Evolutionary conservation across 2,329 filamentous ascomycete species (phyloP).

Genomic region (Septoria linicola): DNA sequence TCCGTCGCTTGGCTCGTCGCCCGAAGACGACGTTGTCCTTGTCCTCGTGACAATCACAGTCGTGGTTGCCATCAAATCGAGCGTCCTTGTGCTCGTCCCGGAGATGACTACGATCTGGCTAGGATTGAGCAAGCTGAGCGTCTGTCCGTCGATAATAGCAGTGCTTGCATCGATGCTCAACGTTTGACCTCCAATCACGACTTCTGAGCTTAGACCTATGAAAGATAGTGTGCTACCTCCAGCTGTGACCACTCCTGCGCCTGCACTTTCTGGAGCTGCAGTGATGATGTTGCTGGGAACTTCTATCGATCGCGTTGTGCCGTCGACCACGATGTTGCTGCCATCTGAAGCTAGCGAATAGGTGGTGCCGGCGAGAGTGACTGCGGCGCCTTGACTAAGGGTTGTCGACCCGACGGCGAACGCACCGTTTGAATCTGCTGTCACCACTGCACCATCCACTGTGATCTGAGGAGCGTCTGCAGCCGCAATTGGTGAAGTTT

Average conservation of each 20-base stretch:
- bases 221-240: slow-evolving; percentile 1
- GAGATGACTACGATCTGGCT: slow-evolving; percentile 5
- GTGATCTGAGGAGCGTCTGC: neutral
- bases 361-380: slow-evolving; percentile 3
- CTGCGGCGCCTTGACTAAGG: neutral
- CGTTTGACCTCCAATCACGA: slow-evolving; percentile 1
- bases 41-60: slow-evolving; percentile 3
- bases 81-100: neutral
- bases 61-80: neutral
- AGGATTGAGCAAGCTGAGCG: slow-evolving; percentile 5
- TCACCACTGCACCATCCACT: neutral
- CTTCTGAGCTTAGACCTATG: slow-evolving; percentile 1
- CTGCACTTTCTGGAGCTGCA: slow-evolving; percentile 1
- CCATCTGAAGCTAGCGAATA: neutral
- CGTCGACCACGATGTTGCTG: neutral
- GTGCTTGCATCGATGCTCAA: neutral
- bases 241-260: slow-evolving; percentile 1
- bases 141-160: slow-evolving; percentile 4
- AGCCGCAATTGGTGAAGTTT: neutral
- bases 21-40: neutral
- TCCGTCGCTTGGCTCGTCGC: neutral
- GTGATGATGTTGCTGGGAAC: neutral
- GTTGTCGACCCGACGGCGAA: slow-evolving; percentile 1
- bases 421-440: neutral
- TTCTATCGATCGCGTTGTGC: neutral